These are phyloP conservation scores for Penicillium sp. DNA, from an alignment of 2,329 filamentous ascomycete genomes.

Conservation along the genomic window DNA sequence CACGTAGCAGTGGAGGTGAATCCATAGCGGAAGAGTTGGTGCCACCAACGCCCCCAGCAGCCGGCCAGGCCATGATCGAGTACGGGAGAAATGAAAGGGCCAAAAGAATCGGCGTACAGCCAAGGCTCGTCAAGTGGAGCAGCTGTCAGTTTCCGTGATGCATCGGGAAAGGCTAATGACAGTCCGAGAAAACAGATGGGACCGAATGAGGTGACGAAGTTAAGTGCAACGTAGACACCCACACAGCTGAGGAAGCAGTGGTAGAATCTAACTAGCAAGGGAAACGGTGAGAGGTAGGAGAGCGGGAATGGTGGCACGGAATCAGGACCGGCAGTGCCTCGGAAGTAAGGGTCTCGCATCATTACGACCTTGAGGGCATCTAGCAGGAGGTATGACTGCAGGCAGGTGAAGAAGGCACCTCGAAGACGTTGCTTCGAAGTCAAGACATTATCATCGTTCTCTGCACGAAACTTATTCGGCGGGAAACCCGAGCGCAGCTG, in stretches of 20 bases:
- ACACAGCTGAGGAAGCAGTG: slow-evolving; percentile 57
- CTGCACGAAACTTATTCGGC: slow-evolving; percentile 13
- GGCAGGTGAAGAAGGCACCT: slow-evolving; percentile 47
- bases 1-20: slow-evolving; percentile 40
- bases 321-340: slow-evolving; percentile 52
- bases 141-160: slow-evolving; percentile 58
- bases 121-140: slow-evolving; percentile 61
- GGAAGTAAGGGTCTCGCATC: slow-evolving; percentile 77
- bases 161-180: slow-evolving; percentile 48
- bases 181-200: slow-evolving; percentile 60
- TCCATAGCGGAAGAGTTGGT: slow-evolving; percentile 78
- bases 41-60: slow-evolving; percentile 86
- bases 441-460: slow-evolving; percentile 32
- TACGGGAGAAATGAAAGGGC: slow-evolving; percentile 41
- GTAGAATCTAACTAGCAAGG: slow-evolving; percentile 51
- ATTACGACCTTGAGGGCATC: slow-evolving; percentile 69
- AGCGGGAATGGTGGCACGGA: slow-evolving; percentile 45
- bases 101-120: slow-evolving; percentile 62
- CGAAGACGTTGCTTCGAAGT: slow-evolving; percentile 49
- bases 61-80: slow-evolving; percentile 69
- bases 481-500: slow-evolving; percentile 22
- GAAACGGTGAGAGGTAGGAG: slow-evolving; percentile 45
- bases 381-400: slow-evolving; percentile 62
- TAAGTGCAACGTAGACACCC: slow-evolving; percentile 60
- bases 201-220: slow-evolving; percentile 58